Conservation (phyloP, 352 stramenopile species). For the Globisporangium sylvaticum region DNA sequence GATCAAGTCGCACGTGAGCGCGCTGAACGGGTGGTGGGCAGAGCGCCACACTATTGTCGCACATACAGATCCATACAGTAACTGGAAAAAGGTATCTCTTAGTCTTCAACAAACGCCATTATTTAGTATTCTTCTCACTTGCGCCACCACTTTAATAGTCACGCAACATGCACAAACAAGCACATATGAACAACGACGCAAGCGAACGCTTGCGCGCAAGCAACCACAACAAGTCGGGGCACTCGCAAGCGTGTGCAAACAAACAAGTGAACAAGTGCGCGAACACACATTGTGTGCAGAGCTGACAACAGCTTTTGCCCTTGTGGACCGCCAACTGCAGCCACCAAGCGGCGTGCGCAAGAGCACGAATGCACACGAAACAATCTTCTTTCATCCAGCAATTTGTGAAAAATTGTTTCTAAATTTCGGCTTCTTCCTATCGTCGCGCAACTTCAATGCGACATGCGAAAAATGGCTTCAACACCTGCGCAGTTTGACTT, state of each 20-base stretch:
- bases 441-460: conserved; percentile 10
- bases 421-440: neutral
- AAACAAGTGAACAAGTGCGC: too few species aligned
- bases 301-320: too few species aligned
- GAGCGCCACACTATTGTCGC: neutral
- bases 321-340: neutral
- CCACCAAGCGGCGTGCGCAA: neutral
- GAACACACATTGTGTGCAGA: neutral
- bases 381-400: neutral
- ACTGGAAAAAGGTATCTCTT: neutral
- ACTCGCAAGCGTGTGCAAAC: neutral
- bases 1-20: neutral
- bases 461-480: conserved; percentile 6
- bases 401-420: neutral
- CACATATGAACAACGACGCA: neutral
- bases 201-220: too few species aligned
- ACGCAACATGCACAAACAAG: neutral
- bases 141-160: neutral
- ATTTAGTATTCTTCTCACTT: neutral
- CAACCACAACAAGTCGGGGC: too few species aligned
- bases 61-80: neutral
- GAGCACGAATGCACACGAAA: neutral
- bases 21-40: neutral
- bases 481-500: neutral
- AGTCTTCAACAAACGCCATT: neutral